Evolutionary conservation across 2,329 filamentous ascomycete species (phyloP), one percentile per base, ranked within the genome.

Genomic region (Akanthomyces dipterigenus): DNA sequence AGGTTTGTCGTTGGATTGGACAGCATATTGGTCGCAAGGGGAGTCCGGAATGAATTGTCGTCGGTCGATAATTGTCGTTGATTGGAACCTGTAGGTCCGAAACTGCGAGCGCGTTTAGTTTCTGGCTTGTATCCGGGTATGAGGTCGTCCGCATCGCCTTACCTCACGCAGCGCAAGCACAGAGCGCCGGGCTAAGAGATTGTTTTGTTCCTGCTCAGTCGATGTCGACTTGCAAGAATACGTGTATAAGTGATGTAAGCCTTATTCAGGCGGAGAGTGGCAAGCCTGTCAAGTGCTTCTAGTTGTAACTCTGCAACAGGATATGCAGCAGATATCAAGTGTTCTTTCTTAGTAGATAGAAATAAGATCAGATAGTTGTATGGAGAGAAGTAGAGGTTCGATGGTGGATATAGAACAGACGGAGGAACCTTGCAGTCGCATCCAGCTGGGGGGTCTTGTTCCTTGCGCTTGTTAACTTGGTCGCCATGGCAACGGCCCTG

Each of bases 91-190:
- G 68, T 70, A 70, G 75, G 75, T 77, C 76, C 76, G 75, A 77
- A 77, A 76, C 75, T 77, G 65, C 8, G 28, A 28, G 16, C 20
- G 55, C 53, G 59, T 65, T 77, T 65, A 76, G 72, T 62, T 59
- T 40, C 50, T 58, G 22, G 55, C 66, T 62, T 57, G 42, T 16
- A 20, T 46, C 18, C 38, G 26, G 53, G 40, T 26, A 46, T 48
- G 18, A 22, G 36, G 34, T 50, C 46, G 36, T 50, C 59, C 26
- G n/a, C 31, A 36, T 49, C 28, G 24, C 51, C 78, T 68, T 75
- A 91, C 89, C 88, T 92, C 88, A 87, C 88, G 87, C 88, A 91
- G 86, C 83, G 86, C 87, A 88, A 90, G 87, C 87, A 77, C 86
- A 87, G 85, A 82, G 83, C 85, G 88, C 88, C 88, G 88, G 89